Conservation (phyloP, 495 filamentous ascomycete species). For the Penicillium bialowiezense region DNA sequence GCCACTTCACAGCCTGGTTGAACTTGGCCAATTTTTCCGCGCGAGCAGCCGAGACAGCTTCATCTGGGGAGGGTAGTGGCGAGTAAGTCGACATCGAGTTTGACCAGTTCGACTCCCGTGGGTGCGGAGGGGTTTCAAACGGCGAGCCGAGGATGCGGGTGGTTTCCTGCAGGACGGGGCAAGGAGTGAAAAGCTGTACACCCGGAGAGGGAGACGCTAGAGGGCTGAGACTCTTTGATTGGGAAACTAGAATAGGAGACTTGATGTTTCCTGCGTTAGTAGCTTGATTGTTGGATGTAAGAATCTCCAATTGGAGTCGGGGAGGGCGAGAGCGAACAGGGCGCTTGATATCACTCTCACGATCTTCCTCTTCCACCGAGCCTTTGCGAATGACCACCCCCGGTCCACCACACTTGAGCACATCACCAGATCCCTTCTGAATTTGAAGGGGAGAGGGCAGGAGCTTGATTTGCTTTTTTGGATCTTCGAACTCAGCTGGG, state of each 20-base stretch:
- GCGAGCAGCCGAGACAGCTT: not conserved
- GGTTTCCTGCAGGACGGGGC: not conserved
- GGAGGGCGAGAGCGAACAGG: not conserved
- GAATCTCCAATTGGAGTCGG: not conserved
- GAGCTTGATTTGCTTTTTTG: not conserved
- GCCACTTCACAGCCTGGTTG: conserved; percentile 22
- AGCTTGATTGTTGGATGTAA: not conserved
- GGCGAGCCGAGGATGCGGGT: not conserved
- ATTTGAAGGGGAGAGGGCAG: conserved; percentile 1
- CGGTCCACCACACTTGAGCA: not conserved
- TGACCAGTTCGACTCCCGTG: not conserved
- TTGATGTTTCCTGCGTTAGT: not conserved
- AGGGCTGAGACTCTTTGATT: not conserved
- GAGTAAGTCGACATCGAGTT: not conserved
- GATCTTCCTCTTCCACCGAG: not conserved
- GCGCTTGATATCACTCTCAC: not conserved
- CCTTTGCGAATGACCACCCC: not conserved
- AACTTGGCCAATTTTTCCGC: conserved; percentile 14
- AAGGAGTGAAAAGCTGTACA: not conserved
- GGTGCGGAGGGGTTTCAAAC: not conserved
- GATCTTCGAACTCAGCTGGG: not conserved
- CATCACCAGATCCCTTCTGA: conserved; percentile 2
- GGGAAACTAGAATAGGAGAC: not conserved
- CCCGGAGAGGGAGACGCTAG: not conserved
- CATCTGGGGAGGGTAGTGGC: not conserved